Conservation (phyloP, 139 green algal species). For the Tetradesmus lagerheimii region DNA sequence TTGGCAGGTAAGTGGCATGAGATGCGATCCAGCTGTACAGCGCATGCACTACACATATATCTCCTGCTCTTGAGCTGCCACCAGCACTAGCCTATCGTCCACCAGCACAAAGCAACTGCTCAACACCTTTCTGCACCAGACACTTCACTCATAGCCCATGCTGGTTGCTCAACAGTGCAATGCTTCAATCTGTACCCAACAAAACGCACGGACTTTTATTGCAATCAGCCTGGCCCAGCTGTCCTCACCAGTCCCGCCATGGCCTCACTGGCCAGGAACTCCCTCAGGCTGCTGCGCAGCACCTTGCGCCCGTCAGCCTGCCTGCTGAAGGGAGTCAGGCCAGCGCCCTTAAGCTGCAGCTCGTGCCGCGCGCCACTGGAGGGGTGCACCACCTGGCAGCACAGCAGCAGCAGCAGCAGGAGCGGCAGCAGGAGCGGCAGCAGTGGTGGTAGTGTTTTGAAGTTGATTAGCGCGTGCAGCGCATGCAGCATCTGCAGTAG, state of each 20-base stretch:
- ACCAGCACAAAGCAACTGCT: background rate
- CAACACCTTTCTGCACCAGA: background rate
- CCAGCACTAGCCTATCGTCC: background rate
- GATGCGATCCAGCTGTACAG: background rate
- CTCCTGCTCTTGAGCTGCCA: background rate
- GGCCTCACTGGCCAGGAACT: constrained; percentile 81
- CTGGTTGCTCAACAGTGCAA: too few relatives aligned
- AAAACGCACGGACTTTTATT: too few relatives aligned
- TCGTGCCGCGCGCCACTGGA: constrained; percentile 64
- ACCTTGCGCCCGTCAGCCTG: constrained; percentile 53
- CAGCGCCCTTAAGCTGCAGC: constrained; percentile 76
- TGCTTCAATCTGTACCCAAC: too few relatives aligned
- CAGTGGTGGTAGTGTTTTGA: background rate
- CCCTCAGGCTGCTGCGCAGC: constrained; percentile 47
- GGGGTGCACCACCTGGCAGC: constrained; percentile 70
- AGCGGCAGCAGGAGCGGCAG: constrained; percentile 30
- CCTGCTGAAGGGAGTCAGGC: constrained; percentile 67
- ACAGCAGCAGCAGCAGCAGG: background rate
- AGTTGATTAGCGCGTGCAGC: too few relatives aligned
- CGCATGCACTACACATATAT: background rate
- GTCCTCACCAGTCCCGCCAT: constrained; percentile 68
- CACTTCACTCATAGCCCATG: too few relatives aligned
- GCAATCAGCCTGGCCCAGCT: background rate
- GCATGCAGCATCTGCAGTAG: too few relatives aligned
- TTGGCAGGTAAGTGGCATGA: too few relatives aligned